A percentile compares a stretch with the other conserved stretches of the same genome.
These are phyloP conservation scores for Scheffersomyces lignicola DNA, from an alignment of 1,139 yeast genomes.

Conservation along the genomic window DNA sequence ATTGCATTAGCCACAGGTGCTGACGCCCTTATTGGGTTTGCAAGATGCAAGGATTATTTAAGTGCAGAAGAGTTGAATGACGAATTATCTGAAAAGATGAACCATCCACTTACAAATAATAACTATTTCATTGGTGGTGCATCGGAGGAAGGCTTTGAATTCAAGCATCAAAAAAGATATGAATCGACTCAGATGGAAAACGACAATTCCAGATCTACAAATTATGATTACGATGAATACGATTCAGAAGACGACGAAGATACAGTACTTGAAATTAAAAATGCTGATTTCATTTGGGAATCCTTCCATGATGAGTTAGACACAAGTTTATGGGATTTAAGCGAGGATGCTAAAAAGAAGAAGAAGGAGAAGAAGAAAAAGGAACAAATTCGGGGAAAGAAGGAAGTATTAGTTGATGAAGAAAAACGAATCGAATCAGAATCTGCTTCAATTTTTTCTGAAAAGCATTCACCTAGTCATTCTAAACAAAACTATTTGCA, in stretches of 20 bases:
- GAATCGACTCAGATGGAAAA: too few relatives aligned
- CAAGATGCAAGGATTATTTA: constrained; percentile 45
- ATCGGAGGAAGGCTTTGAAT: constrained; percentile 13
- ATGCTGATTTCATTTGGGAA: constrained; percentile 41
- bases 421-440: constrained; percentile 5
- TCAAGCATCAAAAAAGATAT: constrained; percentile 8
- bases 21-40: constrained; percentile 54
- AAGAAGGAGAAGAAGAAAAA: constrained; percentile 12
- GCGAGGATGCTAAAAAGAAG: constrained; percentile 18
- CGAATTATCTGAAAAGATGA: constrained; percentile 21
- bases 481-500: constrained; percentile 16
- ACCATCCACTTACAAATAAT: constrained; percentile 11
- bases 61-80: constrained; percentile 37
- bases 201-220: constrained; percentile 2
- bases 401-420: constrained; percentile 1
- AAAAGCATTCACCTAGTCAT: constrained; percentile 8
- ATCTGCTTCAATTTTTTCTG: constrained; percentile 5
- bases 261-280: constrained; percentile 24
- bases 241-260: constrained; percentile 7
- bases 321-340: constrained; percentile 25
- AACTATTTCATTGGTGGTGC: constrained; percentile 21
- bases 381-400: constrained; percentile 11
- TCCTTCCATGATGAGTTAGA: constrained; percentile 28
- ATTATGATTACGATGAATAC: neutral
- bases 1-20: constrained; percentile 55